Evolutionary conservation across 768 basidiomycete species (phyloP).

Genomic region (Lactarius sanguifluus): DNA sequence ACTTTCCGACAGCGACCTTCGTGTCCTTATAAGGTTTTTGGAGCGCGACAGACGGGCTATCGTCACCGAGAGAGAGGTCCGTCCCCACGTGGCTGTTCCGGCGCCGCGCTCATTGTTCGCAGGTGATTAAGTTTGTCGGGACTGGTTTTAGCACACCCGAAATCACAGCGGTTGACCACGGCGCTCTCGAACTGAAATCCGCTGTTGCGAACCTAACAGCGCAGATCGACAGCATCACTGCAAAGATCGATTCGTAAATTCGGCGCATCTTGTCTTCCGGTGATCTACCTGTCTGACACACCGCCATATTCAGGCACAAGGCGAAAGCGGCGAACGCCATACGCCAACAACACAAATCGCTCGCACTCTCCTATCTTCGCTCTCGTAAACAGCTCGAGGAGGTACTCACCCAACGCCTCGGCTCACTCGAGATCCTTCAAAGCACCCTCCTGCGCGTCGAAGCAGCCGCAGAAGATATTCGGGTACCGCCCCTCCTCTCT

Average conservation of each 20-base stretch:
- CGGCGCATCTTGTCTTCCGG: constrained; percentile 4
- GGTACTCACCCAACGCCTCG: constrained; percentile 69
- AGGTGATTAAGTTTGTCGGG: constrained; percentile 84
- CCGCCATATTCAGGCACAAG: constrained; percentile 51
- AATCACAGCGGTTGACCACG: constrained; percentile 77
- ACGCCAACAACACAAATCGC: constrained; percentile 63
- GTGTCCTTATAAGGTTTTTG: constrained; percentile 72
- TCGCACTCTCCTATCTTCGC: constrained; percentile 76
- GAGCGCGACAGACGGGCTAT: constrained; percentile 70
- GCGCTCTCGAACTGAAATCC: constrained; percentile 76
- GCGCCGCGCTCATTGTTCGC: constrained; percentile 3
- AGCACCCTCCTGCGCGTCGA: constrained; percentile 80
- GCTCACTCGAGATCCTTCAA: constrained; percentile 71
- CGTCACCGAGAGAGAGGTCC: constrained; percentile 65
- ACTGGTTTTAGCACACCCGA: constrained; percentile 41
- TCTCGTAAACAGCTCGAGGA: constrained; percentile 81
- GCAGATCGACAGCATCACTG: constrained; percentile 69
- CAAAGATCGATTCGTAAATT: constrained; percentile 69
- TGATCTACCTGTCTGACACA: background rate
- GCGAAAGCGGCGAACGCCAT: constrained; percentile 65
- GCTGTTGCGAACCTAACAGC: constrained; percentile 65
- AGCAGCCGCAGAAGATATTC: constrained; percentile 83
- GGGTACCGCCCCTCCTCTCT: constrained; percentile 48
- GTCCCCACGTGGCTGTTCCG: constrained; percentile 28
- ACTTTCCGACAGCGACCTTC: constrained; percentile 62